These are phyloP conservation scores for Prototheca wickerhamii DNA, from an alignment of 163 green algal genomes.

Conservation along the genomic window DNA sequence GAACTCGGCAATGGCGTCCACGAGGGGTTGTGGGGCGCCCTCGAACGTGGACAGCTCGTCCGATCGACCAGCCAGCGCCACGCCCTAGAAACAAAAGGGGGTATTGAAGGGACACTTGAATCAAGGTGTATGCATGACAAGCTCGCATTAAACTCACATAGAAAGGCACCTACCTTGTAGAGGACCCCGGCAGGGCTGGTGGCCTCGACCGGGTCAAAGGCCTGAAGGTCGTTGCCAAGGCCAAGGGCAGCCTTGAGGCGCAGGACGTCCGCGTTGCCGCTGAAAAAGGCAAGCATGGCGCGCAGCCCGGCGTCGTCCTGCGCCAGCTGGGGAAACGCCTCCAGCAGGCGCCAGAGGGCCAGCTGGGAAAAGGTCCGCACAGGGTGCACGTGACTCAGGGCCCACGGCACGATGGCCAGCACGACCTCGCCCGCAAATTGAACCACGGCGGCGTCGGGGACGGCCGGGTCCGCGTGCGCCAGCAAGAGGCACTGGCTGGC, in stretches of 20 bases:
- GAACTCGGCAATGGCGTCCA: slow-evolving; percentile 33
- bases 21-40: slow-evolving; percentile 29
- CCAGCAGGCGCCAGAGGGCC: slow-evolving; percentile 30
- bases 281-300: slow-evolving; percentile 22
- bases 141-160: no score
- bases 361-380: slow-evolving; percentile 48
- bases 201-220: slow-evolving; percentile 9
- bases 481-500: slow-evolving; percentile 10
- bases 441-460: neutral
- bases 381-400: slow-evolving; percentile 37
- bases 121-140: no score
- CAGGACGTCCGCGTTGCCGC: slow-evolving; percentile 16
- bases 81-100: neutral
- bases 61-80: neutral
- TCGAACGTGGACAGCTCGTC: slow-evolving; percentile 26
- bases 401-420: slow-evolving; percentile 28
- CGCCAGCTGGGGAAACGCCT: slow-evolving; percentile 22
- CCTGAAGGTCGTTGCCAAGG: slow-evolving; percentile 5
- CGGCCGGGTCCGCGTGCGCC: no score
- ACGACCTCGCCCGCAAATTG: neutral
- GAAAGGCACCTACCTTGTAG: neutral
- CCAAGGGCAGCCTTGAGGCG: slow-evolving; percentile 14
- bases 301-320: neutral
- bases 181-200: slow-evolving; percentile 16
- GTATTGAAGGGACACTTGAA: neutral